phyloP scores from a whole-genome alignment of 2,329 filamentous ascomycete genomes.

The Fusarium acutatum region DNA sequence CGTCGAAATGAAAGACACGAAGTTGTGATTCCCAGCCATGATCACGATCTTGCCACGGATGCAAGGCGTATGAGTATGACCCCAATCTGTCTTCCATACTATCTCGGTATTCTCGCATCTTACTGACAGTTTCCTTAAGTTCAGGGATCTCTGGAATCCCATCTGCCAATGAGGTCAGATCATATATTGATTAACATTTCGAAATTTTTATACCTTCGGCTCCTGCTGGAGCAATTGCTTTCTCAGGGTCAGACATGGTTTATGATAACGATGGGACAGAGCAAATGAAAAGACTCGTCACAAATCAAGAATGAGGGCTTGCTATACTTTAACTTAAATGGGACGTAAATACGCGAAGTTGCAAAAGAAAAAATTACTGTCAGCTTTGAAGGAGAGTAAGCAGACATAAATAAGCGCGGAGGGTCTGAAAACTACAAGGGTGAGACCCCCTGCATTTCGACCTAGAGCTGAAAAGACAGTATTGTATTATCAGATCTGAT shows the following conservation, averaged over 20 bases:
- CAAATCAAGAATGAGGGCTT: background rate
- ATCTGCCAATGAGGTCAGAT: background rate
- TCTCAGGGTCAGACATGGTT: background rate
- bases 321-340: accelerated
- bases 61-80: accelerated
- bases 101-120: background rate
- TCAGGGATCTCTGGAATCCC: background rate
- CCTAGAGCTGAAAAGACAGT: background rate
- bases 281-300: background rate
- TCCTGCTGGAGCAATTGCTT: background rate
- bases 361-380: background rate
- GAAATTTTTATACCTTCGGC: background rate
- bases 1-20: background rate
- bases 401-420: background rate
- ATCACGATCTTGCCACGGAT: background rate
- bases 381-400: background rate
- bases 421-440: background rate
- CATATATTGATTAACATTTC: accelerated
- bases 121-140: background rate
- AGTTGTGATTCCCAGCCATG: background rate
- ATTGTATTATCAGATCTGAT: background rate
- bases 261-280: background rate
- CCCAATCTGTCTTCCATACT: background rate
- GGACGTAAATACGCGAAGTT: background rate
- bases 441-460: background rate